A percentile compares a stretch with the other conserved stretches of the same genome.
Conservation (phyloP, 106 monocot genomes). For the Acorus calamus region DNA sequence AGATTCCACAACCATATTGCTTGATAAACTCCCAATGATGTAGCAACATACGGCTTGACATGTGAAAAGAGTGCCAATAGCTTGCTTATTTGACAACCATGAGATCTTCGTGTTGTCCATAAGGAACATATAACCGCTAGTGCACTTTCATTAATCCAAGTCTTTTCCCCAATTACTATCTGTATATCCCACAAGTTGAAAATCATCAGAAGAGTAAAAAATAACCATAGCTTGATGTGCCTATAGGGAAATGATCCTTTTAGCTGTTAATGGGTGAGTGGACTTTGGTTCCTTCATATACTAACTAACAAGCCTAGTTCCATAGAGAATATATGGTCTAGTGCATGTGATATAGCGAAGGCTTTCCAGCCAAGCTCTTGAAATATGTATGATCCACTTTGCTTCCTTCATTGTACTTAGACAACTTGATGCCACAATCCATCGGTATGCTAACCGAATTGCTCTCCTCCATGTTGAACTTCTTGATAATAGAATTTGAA, state of each 20-base stretch:
- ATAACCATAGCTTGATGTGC: neutral
- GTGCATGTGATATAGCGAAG: neutral
- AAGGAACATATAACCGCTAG: neutral
- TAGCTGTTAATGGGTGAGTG: constrained; percentile 1
- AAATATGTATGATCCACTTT: too few relatives aligned
- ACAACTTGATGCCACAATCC: too few relatives aligned
- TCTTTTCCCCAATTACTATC: constrained; percentile 1
- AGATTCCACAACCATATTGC: constrained; percentile 4
- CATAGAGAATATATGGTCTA: constrained; percentile 5
- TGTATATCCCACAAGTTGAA: neutral
- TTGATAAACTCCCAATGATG: neutral
- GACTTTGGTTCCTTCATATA: constrained; percentile 1
- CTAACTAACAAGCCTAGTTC: neutral
- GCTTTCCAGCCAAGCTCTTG: constrained; percentile 1
- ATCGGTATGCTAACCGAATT: too few relatives aligned
- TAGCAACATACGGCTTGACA: constrained; percentile 3
- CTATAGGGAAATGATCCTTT: neutral
- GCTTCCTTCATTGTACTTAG: too few relatives aligned
- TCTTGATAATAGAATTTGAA: too few relatives aligned
- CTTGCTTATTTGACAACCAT: constrained; percentile 2
- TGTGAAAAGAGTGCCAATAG: neutral
- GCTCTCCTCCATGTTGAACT: too few relatives aligned
- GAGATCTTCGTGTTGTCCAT: neutral
- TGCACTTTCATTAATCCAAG: neutral
- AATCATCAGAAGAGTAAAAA: constrained; percentile 1